Percentiles rank a stretch among this genome's conserved stretches.
Conservation (phyloP, 2,329 filamentous ascomycete genomes). For the Colletotrichum tanaceti region DNA sequence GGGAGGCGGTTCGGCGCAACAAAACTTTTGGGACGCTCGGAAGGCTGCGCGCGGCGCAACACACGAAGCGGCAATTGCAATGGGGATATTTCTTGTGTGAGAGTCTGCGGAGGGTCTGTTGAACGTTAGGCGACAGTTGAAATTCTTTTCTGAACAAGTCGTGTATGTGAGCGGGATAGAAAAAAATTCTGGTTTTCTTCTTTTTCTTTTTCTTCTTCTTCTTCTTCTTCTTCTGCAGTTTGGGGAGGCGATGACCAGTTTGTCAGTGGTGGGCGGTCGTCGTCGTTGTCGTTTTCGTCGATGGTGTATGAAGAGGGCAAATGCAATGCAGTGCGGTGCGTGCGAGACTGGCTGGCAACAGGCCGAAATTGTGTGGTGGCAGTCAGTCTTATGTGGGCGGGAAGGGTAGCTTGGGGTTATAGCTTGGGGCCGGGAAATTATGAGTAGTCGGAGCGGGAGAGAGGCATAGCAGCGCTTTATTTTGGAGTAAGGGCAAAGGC, state of each 20-base stretch:
- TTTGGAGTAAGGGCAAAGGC: slow-evolving; percentile 39
- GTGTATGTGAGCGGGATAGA: not conserved
- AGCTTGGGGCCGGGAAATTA: slow-evolving; percentile 40
- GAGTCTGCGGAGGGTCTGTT: slow-evolving; percentile 6
- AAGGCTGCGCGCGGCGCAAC: slow-evolving; percentile 35
- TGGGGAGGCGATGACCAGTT: slow-evolving; percentile 18
- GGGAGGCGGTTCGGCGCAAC: slow-evolving; percentile 36
- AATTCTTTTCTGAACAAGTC: slow-evolving; percentile 1
- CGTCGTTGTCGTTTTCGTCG: not conserved
- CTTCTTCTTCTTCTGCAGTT: slow-evolving; percentile 24
- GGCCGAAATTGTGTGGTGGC: slow-evolving; percentile 31
- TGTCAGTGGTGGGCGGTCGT: slow-evolving; percentile 11
- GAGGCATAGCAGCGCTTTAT: slow-evolving; percentile 40
- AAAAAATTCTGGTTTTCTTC: slow-evolving; percentile 16
- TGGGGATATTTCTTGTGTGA: slow-evolving; percentile 13
- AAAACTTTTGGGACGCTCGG: slow-evolving; percentile 12
- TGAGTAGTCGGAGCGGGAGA: slow-evolving; percentile 40
- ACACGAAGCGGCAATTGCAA: slow-evolving; percentile 35
- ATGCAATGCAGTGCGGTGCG: slow-evolving; percentile 4
- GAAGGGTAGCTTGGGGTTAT: slow-evolving; percentile 38
- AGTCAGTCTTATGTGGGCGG: slow-evolving; percentile 41
- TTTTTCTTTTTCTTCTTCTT: slow-evolving; percentile 18
- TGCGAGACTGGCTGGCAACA: slow-evolving; percentile 30
- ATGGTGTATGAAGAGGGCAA: slow-evolving; percentile 7
- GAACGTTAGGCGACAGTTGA: slow-evolving; percentile 12